Base-by-base conservation (phyloP, 805 yeast genomes). In the Barnettozyma sucrosica region DNA sequence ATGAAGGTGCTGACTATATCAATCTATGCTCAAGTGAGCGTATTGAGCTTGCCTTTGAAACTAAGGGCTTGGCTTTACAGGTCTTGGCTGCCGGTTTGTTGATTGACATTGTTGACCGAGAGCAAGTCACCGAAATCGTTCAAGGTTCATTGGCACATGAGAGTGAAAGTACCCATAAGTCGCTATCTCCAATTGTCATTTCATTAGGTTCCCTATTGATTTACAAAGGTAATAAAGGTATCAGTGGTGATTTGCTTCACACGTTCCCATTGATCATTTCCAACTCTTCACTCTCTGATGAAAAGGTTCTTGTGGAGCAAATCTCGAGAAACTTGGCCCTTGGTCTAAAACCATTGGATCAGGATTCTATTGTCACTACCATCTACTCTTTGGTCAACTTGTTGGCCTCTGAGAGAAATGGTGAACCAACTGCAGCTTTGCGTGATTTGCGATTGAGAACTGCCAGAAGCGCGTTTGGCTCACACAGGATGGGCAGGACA, bases 351-450 rank as follows among this genome's bases (percentile, higher is more conserved):
- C 77, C 79, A 8, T 69, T 85, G 45, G 79, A 89, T 18, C 92
- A 89, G 59, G 97, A 89, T 60, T 79, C 87, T 1, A 81, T 85
- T 20, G 86, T 89, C 8, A 83, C 96, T 7, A 77, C 92, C 1
- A 80, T 93, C 44, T 93, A 93, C 66, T 81, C 95, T 0, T 72
- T 92, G 53, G 80, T 86, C 18, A 93, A 93, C 61, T 64, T 85
- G 50, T 66, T 92, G 28, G 77, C 83, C 44, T 77, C 72, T 45
- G 81, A 75, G 14, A 76, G 66, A 50, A 75, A 67, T 53, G 74
- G 65, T 44, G 62, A 60, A 43, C 70, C 60, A 45, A 68, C 50
- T 36, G 63, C 56, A 43, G 66, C 64, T 5, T 48, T 65, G 19
- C 65, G 66, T 46, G 70, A 66, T 37, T 58, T 70, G 34, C 62